phyloP scores from a whole-genome alignment of 305 asterid genomes.

The Rubia peregrina region DNA sequence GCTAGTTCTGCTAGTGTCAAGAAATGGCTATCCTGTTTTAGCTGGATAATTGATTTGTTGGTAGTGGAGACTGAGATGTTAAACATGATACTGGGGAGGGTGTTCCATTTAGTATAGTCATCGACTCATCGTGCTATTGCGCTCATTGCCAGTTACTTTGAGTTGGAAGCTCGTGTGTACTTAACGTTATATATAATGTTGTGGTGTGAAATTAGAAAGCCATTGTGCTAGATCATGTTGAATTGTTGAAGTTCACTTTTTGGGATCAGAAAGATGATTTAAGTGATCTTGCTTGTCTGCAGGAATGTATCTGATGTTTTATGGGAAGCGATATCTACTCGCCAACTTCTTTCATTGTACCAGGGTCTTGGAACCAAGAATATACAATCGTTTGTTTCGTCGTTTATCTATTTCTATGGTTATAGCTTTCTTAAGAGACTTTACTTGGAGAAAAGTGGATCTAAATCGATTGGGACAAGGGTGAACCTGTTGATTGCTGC shows the following conservation, averaged over 20 bases:
- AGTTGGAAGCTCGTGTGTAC: neutral
- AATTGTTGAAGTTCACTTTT: neutral
- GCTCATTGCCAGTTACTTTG: neutral
- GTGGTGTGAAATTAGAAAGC: neutral
- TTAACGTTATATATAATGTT: neutral
- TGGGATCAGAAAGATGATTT: slow-evolving; percentile 3
- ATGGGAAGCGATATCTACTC: slow-evolving; percentile 76
- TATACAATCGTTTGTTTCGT: slow-evolving; percentile 75
- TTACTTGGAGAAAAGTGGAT: slow-evolving; percentile 62
- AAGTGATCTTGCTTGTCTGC: slow-evolving; percentile 21
- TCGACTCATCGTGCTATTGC: neutral
- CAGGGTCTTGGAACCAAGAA: slow-evolving; percentile 91
- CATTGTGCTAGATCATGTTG: neutral
- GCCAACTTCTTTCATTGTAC: slow-evolving; percentile 58
- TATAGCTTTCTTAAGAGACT: slow-evolving; percentile 78
- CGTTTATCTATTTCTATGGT: slow-evolving; percentile 79
- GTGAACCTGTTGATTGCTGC: slow-evolving; percentile 86
- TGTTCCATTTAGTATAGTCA: neutral
- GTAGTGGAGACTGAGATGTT: neutral
- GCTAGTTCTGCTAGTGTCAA: slow-evolving; percentile 1
- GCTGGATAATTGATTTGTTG: neutral
- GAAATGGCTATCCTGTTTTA: neutral
- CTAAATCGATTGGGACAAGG: slow-evolving; percentile 66
- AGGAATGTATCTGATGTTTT: slow-evolving; percentile 88
- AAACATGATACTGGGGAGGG: neutral